Percentiles rank a stretch among this genome's conserved stretches.
Evolutionary conservation across 2,329 filamentous ascomycete species (phyloP).

Genomic region (Cryoendolithus antarcticus): DNA sequence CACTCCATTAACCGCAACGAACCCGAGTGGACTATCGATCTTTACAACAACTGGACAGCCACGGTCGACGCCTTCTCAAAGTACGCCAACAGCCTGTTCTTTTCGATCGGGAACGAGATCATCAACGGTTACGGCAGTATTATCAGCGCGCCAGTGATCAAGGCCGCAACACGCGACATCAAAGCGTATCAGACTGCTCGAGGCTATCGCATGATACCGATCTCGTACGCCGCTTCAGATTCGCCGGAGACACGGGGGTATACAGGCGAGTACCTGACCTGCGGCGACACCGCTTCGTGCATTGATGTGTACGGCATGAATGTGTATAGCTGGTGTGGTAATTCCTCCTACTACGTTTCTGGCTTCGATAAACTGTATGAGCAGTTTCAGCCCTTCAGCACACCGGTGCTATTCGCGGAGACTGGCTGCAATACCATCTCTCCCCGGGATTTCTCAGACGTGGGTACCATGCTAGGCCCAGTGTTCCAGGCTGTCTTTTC

Average conservation of each 20-base stretch:
- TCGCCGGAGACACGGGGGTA: slow-evolving; percentile 57
- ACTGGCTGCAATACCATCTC: slow-evolving; percentile 63
- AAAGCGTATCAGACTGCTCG: slow-evolving; percentile 67
- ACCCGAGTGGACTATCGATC: too few species aligned
- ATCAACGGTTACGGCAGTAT: slow-evolving; percentile 47
- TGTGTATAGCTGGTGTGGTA: slow-evolving; percentile 38
- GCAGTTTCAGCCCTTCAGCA: slow-evolving; percentile 56
- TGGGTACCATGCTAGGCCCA: slow-evolving; percentile 61
- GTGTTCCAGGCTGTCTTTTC: slow-evolving; percentile 63
- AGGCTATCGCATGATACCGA: slow-evolving; percentile 66
- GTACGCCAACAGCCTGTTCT: slow-evolving; percentile 70
- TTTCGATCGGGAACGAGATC: slow-evolving; percentile 84
- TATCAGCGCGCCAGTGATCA: slow-evolving; percentile 67
- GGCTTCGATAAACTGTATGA: slow-evolving; percentile 59
- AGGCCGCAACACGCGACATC: slow-evolving; percentile 68
- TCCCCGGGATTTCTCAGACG: slow-evolving; percentile 56
- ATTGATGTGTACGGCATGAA: slow-evolving; percentile 80
- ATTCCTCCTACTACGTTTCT: slow-evolving; percentile 43
- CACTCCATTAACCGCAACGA: too few species aligned
- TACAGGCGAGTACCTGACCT: slow-evolving; percentile 65
- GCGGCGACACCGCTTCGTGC: slow-evolving; percentile 53
- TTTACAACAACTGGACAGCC: too few species aligned
- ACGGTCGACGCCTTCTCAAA: slow-evolving; percentile 58
- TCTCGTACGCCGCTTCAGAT: slow-evolving; percentile 80
- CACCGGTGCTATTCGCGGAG: slow-evolving; percentile 86